Conservation (phyloP, 805 yeast species). For the Teunomyces lycoperdinae region DNA sequence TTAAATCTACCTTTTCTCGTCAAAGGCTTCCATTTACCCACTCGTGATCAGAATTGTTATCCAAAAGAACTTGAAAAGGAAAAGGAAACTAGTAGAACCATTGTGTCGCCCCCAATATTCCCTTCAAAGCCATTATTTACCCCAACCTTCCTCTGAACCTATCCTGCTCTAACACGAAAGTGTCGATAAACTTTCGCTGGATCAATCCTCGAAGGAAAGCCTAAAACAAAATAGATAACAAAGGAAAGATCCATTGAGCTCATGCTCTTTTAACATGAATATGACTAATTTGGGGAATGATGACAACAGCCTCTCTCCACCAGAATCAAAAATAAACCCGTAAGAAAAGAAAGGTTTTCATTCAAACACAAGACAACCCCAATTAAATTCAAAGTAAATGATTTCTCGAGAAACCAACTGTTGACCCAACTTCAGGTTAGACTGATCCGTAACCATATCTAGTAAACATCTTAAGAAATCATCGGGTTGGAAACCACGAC, state of each 20-base stretch:
- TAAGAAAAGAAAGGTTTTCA: background rate
- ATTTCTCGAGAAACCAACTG: background rate
- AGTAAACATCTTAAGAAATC: conserved; percentile 2
- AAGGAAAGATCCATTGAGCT: background rate
- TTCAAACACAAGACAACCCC: background rate
- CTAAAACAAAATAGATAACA: background rate
- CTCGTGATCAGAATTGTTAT: background rate
- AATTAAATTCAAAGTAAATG: background rate
- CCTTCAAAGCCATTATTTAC: background rate
- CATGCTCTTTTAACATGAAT: conserved; percentile 1
- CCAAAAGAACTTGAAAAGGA: background rate
- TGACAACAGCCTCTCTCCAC: background rate
- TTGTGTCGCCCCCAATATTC: background rate
- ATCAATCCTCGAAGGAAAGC: conserved; percentile 8
- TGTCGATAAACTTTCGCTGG: conserved; percentile 5
- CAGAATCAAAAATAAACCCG: background rate
- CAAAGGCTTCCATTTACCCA: background rate
- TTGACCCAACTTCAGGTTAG: background rate
- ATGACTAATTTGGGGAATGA: background rate
- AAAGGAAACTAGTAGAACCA: background rate
- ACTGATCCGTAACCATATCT: background rate
- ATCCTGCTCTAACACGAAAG: conserved; percentile 5
- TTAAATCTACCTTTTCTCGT: conserved; percentile 1
- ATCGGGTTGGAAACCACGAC: background rate
- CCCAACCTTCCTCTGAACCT: background rate